These are phyloP conservation scores for Linnemannia schmuckeri DNA, from an alignment of 192 early-diverging fungal genomes.

Conservation along the genomic window DNA sequence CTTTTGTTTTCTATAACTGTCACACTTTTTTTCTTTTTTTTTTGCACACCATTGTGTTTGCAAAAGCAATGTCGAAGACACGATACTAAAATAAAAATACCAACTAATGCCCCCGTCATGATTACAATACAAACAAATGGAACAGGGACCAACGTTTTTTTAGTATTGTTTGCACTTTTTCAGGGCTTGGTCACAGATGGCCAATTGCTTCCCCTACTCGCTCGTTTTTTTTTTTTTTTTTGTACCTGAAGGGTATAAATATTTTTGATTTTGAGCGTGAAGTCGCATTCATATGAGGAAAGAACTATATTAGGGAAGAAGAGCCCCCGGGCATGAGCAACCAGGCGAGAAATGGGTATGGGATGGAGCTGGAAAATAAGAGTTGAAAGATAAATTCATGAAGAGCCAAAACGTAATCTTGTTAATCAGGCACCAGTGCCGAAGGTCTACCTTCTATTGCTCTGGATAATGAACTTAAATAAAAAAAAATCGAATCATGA, in stretches of 20 bases:
- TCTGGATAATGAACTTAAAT: neutral
- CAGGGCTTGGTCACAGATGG: neutral
- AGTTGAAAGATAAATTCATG: neutral
- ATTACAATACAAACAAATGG: neutral
- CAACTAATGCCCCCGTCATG: neutral
- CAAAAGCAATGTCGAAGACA: neutral
- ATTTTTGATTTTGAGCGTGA: neutral
- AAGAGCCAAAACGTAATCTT: neutral
- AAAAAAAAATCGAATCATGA: neutral
- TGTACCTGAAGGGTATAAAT: neutral
- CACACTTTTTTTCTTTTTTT: neutral
- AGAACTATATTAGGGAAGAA: neutral
- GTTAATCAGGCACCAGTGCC: neutral
- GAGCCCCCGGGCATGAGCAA: neutral
- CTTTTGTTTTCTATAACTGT: too few species aligned
- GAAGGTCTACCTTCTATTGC: neutral
- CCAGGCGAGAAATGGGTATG: neutral
- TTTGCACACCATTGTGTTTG: neutral
- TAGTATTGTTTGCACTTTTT: neutral
- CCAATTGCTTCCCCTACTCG: neutral
- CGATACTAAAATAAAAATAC: neutral
- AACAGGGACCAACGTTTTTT: neutral
- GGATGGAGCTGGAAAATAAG: neutral
- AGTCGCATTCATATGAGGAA: neutral
- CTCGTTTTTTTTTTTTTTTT: neutral